phyloP scores from a whole-genome alignment of 768 basidiomycete species.

The Boletus rufocinnamomeus region DNA sequence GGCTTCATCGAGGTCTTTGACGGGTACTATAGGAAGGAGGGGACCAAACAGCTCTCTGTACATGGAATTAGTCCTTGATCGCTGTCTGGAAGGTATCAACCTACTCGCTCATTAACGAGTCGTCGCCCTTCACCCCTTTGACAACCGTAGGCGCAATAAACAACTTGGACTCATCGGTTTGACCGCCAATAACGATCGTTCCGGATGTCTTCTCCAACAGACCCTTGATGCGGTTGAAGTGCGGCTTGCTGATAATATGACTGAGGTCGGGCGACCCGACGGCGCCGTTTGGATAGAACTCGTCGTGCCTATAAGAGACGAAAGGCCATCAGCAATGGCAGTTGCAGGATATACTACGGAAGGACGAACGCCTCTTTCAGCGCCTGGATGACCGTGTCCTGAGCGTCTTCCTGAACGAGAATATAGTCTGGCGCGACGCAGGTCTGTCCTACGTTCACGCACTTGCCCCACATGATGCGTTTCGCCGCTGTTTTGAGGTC shows the following conservation, averaged over 20 bases:
- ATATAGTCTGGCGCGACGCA: conserved; percentile 66
- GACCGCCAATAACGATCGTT: conserved; percentile 62
- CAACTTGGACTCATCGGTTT: conserved; percentile 53
- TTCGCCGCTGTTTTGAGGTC: conserved; percentile 66
- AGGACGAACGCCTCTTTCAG: conserved; percentile 44
- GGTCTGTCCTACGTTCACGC: conserved; percentile 73
- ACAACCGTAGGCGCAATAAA: conserved; percentile 78
- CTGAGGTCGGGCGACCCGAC: conserved; percentile 45
- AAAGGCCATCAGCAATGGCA: neutral
- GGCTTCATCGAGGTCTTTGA: conserved; percentile 70
- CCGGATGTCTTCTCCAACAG: conserved; percentile 71
- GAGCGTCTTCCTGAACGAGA: conserved; percentile 44
- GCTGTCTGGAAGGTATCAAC: conserved; percentile 26
- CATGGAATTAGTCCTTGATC: neutral
- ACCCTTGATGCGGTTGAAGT: conserved; percentile 60
- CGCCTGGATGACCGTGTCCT: conserved; percentile 42
- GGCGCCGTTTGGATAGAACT: conserved; percentile 46
- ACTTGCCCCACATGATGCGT: conserved; percentile 83
- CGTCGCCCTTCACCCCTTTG: conserved; percentile 57
- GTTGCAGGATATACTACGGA: neutral
- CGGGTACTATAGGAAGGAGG: conserved; percentile 70
- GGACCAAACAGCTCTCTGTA: conserved; percentile 84
- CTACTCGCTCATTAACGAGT: conserved; percentile 77
- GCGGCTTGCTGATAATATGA: conserved; percentile 54
- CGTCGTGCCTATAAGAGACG: conserved; percentile 22